phyloP scores from a whole-genome alignment of 2,329 filamentous ascomycete species.

The Chalaropsis thielavioides region DNA sequence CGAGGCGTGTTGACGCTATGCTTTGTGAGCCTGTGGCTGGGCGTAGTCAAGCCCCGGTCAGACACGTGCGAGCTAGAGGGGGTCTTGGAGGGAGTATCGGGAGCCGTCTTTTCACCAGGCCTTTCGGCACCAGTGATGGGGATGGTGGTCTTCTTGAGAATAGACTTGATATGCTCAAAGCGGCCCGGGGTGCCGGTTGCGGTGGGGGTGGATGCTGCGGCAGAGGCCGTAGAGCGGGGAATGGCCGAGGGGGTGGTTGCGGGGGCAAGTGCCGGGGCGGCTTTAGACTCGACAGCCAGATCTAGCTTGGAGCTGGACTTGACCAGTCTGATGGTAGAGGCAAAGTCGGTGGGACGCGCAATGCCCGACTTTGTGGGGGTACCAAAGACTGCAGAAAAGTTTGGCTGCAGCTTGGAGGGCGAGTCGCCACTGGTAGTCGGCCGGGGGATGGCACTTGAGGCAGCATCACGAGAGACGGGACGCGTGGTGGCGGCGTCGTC shows the following conservation, averaged over 20 bases:
- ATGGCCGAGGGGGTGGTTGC: neutral
- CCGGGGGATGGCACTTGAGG: conserved; percentile 32
- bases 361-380: conserved; percentile 40
- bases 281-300: neutral
- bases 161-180: conserved; percentile 44
- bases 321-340: conserved; percentile 23
- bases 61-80: conserved; percentile 28
- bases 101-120: conserved; percentile 28
- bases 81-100: conserved; percentile 30
- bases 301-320: conserved; percentile 36
- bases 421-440: conserved; percentile 29
- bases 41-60: conserved; percentile 42
- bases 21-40: conserved; percentile 52
- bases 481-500: conserved; percentile 57
- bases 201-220: conserved; percentile 20
- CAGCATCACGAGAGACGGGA: conserved; percentile 33
- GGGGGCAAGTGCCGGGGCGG: neutral
- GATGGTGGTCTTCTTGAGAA: conserved; percentile 33
- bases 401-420: conserved; percentile 10
- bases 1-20: conserved; percentile 68
- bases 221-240: conserved; percentile 20
- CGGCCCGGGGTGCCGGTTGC: conserved; percentile 33
- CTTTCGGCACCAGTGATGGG: neutral
- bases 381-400: conserved; percentile 15
- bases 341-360: conserved; percentile 52